Conservation (phyloP, 768 basidiomycete genomes). For the Gloeopeniophorella convolvens region DNA sequence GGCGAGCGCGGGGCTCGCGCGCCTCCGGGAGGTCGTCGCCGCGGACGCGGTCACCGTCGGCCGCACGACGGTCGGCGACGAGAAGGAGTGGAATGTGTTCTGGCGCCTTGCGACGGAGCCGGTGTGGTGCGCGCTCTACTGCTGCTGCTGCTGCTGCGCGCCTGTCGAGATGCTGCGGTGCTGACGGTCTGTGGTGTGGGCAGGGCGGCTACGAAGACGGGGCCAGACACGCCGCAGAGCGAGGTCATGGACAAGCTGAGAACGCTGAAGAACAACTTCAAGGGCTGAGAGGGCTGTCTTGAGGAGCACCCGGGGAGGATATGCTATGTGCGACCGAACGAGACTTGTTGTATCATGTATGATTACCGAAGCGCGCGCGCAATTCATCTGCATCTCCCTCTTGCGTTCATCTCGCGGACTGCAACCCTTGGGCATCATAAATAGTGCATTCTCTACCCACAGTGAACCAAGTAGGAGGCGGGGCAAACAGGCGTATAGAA, state of each 20-base stretch:
- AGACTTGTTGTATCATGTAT: too few species aligned
- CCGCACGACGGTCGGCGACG: constrained; percentile 83
- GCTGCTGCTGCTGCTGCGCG: neutral
- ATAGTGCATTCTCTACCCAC: neutral
- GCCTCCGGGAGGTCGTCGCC: constrained; percentile 51
- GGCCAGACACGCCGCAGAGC: constrained; percentile 38
- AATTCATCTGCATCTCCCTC: neutral
- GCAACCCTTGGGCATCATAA: constrained; percentile 1
- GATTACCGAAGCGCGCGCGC: neutral
- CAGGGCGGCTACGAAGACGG: constrained; percentile 46
- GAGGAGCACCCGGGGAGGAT: neutral
- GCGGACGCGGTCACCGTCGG: constrained; percentile 67
- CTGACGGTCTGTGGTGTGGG: too few species aligned
- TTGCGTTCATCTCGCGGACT: neutral
- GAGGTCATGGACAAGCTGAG: constrained; percentile 70
- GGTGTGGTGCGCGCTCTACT: constrained; percentile 45
- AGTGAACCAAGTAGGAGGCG: too few species aligned
- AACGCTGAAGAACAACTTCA: constrained; percentile 78
- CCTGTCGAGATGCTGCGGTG: neutral
- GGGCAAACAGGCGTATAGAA: neutral
- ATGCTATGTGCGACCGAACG: too few species aligned
- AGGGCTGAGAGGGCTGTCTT: constrained; percentile 40
- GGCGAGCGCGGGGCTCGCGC: constrained; percentile 51
- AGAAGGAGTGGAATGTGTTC: constrained; percentile 94
- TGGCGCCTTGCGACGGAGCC: constrained; percentile 67